Percentiles rank a stretch among this genome's conserved stretches.
phyloP scores from a whole-genome alignment of 306 rosid species.

The Ammopiptanthus mongolicus region DNA sequence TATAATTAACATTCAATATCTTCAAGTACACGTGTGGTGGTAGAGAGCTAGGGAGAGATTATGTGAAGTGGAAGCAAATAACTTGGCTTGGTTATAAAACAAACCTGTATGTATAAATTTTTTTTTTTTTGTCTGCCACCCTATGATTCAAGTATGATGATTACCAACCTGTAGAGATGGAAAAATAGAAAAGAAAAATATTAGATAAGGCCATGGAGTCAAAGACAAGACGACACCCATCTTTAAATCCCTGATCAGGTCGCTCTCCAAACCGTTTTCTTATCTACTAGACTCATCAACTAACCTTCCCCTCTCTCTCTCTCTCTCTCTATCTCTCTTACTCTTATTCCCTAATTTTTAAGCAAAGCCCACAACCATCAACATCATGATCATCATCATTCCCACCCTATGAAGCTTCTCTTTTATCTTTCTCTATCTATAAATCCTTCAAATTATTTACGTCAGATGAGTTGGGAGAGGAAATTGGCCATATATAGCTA shows the following conservation, averaged over 20 bases:
- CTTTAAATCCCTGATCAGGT: conserved; percentile 32
- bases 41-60: conserved; percentile 41
- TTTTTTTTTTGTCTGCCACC: background rate
- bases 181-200: conserved; percentile 3
- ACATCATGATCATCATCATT: conserved; percentile 44
- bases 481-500: background rate
- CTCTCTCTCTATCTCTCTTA: conserved; percentile 47
- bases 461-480: conserved; percentile 47
- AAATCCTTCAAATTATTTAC: conserved; percentile 39
- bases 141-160: conserved; percentile 30
- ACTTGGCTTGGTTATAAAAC: conserved; percentile 56
- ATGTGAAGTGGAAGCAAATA: conserved; percentile 88
- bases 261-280: conserved; percentile 89
- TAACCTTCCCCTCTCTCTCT: conserved; percentile 24
- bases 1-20: conserved; percentile 14
- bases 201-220: conserved; percentile 48
- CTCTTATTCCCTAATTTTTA: conserved; percentile 72
- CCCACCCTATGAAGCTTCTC: conserved; percentile 61
- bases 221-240: conserved; percentile 66
- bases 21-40: conserved; percentile 52
- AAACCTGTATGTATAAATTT: conserved; percentile 18
- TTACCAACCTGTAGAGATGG: conserved; percentile 62
- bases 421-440: conserved; percentile 31
- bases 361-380: conserved; percentile 89
- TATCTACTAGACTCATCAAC: conserved; percentile 89